Evolutionary conservation across 257 asterid genomes (phyloP).

Genomic region (Osmanthus fragrans): DNA sequence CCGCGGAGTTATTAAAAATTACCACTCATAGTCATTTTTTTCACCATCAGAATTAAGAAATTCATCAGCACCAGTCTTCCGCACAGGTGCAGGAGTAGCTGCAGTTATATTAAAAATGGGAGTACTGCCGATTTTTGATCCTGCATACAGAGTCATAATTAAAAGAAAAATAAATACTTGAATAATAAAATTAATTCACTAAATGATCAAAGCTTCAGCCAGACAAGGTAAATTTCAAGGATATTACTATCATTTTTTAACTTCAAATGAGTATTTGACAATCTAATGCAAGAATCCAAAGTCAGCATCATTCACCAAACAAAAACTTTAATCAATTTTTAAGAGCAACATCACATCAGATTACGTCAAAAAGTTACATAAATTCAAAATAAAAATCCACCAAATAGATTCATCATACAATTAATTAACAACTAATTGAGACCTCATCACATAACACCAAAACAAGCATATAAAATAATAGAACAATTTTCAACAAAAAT

Average conservation of each 20-base stretch:
- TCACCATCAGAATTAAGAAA: constrained; percentile 93
- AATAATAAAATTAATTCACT: not conserved
- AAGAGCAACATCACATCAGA: constrained; percentile 26
- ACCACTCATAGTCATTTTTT: constrained; percentile 99
- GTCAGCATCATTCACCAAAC: not conserved
- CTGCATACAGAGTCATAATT: constrained; percentile 46
- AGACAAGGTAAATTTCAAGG: not conserved
- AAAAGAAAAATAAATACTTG: not conserved
- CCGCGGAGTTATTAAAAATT: constrained; percentile 25
- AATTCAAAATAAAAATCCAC: constrained; percentile 30
- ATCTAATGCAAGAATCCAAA: not conserved
- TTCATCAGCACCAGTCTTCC: constrained; percentile 84
- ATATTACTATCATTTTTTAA: not conserved
- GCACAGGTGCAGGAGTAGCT: constrained; percentile 51
- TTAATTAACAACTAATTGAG: constrained; percentile 21
- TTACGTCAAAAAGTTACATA: constrained; percentile 19
- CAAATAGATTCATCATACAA: constrained; percentile 34
- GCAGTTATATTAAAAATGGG: constrained; percentile 65
- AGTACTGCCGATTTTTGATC: constrained; percentile 59
- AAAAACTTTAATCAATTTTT: constrained; percentile 4
- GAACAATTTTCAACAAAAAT: constrained; percentile 6
- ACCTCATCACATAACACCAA: constrained; percentile 21
- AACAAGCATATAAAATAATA: not conserved
- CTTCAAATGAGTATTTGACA: not conserved
- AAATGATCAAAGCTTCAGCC: not conserved